These are phyloP conservation scores for Fraxinus albicans DNA, from an alignment of 305 asterid species.

Conservation along the genomic window DNA sequence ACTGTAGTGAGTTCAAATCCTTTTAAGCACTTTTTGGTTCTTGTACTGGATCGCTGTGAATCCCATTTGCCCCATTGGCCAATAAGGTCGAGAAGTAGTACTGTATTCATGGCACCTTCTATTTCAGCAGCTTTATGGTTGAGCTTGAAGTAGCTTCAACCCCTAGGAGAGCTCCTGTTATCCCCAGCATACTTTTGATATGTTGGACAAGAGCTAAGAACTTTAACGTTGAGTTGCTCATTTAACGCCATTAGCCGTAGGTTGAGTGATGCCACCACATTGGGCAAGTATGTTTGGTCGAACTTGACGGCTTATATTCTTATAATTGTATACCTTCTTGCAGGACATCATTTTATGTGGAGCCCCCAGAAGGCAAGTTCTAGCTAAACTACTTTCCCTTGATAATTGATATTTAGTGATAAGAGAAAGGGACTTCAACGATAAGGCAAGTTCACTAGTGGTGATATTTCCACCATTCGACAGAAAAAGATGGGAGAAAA, in stretches of 20 bases:
- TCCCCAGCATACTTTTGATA: background rate
- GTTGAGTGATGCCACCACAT: background rate
- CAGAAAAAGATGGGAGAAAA: background rate
- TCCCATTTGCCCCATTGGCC: background rate
- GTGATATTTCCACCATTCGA: background rate
- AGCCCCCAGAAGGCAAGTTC: background rate
- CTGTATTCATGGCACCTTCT: background rate
- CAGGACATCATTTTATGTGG: background rate
- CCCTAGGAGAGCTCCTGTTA: background rate
- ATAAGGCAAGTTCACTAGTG: background rate
- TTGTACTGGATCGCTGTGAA: background rate
- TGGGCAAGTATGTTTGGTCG: background rate
- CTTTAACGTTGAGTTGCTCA: background rate
- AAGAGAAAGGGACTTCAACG: constrained; percentile 5
- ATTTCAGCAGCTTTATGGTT: background rate
- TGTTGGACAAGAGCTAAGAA: background rate
- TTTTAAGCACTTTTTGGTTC: background rate
- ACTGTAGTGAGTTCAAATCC: background rate
- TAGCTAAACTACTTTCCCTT: background rate
- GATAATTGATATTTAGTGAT: constrained; percentile 1
- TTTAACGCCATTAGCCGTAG: background rate
- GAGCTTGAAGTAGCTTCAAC: background rate
- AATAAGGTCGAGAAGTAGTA: background rate
- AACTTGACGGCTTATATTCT: background rate
- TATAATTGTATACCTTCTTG: background rate